A percentile compares a stretch with the other conserved stretches of the same genome.
Evolutionary conservation across 352 stramenopile genomes (phyloP).

Genomic region (Phytophthora uliginosa): DNA sequence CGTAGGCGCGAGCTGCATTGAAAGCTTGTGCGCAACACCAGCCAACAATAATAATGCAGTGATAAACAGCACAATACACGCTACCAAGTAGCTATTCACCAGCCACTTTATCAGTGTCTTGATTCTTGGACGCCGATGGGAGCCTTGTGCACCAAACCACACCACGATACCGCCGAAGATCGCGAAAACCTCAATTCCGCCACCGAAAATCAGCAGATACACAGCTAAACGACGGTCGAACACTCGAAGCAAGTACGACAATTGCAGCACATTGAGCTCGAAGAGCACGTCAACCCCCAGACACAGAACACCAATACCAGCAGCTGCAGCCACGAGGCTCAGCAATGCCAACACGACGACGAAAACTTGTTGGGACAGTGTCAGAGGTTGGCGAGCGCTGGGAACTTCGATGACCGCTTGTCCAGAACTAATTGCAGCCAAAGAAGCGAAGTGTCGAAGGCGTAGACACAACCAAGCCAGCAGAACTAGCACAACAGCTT

Average conservation of each 20-base stretch:
- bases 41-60: conserved; percentile 46
- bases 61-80: conserved; percentile 55
- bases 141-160: conserved; percentile 29
- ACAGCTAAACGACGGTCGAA: conserved; percentile 65
- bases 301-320: conserved; percentile 46
- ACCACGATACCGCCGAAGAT: conserved; percentile 39
- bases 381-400: conserved; percentile 3
- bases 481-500: conserved; percentile 35
- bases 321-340: conserved; percentile 29
- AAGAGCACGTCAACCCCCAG: conserved; percentile 68
- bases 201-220: conserved; percentile 59
- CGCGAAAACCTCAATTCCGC: conserved; percentile 46
- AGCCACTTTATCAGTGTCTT: conserved; percentile 26
- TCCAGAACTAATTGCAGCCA: conserved; percentile 15
- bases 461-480: conserved; percentile 26
- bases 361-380: conserved; percentile 18
- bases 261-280: conserved; percentile 75
- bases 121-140: not conserved
- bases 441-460: conserved; percentile 36
- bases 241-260: conserved; percentile 64
- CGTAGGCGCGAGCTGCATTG: conserved; percentile 10
- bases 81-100: conserved; percentile 40
- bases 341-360: conserved; percentile 21
- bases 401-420: not conserved
- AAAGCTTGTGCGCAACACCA: conserved; percentile 55